phyloP scores from a whole-genome alignment of 2,329 filamentous ascomycete species.

The Fusarium torreyae region DNA sequence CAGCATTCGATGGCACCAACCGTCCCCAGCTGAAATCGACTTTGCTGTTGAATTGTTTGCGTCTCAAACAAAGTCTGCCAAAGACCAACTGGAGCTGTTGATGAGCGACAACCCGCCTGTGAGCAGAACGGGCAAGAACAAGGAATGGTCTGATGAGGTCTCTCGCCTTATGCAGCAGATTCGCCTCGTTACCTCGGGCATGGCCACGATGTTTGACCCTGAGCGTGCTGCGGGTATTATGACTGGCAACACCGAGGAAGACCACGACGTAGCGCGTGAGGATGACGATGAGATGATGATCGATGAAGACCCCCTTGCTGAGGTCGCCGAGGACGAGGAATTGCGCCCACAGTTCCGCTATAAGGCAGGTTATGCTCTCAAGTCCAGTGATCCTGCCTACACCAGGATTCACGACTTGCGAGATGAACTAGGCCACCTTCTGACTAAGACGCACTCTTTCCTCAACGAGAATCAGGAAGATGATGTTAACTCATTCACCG shows the following conservation, averaged over 20 bases:
- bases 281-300: slow-evolving; percentile 64
- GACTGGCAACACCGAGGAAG: slow-evolving; percentile 61
- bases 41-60: slow-evolving; percentile 94
- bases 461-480: slow-evolving; percentile 89
- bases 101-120: slow-evolving; percentile 86
- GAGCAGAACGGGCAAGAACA: slow-evolving; percentile 93
- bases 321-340: slow-evolving; percentile 83
- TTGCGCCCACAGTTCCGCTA: slow-evolving; percentile 91
- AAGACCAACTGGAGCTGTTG: slow-evolving; percentile 81
- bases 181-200: slow-evolving; percentile 89
- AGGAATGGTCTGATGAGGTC: slow-evolving; percentile 98
- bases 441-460: slow-evolving; percentile 89
- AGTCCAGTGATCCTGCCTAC: slow-evolving; percentile 70
- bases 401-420: slow-evolving; percentile 84
- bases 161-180: slow-evolving; percentile 90
- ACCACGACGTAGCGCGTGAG: slow-evolving; percentile 64
- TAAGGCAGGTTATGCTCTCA: slow-evolving; percentile 87
- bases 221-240: slow-evolving; percentile 74
- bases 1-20: slow-evolving; percentile 92
- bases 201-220: slow-evolving; percentile 91
- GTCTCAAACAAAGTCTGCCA: slow-evolving; percentile 83
- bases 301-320: slow-evolving; percentile 70
- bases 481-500: slow-evolving; percentile 95
- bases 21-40: slow-evolving; percentile 82
- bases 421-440: slow-evolving; percentile 81